Evolutionary conservation across 352 stramenopile genomes (phyloP), one percentile per base, ranked within the genome.

Genomic region (Pythium aristosporum): DNA sequence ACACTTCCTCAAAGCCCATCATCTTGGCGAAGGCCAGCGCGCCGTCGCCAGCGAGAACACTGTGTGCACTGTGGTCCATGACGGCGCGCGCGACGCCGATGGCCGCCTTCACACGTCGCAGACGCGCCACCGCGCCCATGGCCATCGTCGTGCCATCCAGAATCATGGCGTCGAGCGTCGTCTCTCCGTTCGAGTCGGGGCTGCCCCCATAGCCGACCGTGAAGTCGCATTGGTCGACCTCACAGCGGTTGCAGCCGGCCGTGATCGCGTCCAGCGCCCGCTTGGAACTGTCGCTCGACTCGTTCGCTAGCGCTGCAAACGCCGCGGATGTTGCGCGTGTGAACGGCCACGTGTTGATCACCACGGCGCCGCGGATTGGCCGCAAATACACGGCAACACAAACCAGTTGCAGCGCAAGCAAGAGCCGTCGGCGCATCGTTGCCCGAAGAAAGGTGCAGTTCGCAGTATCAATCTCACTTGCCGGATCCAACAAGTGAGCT

Each of bases 151-250:
- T 72, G 7, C 88, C 91, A 52, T 96, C 88, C 67, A 97, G 70
- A 58, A 97, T 93, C 88, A 97, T 97, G 7, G 91, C 88, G 57
- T 97, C 91, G 13, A 97, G 77, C 21, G 88, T 97, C 12, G 90
- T 96, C 63, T 96, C 86, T 5, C 89, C 91, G n/a, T 61, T 78
- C 2, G 79, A 82, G 61, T 97, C 89, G 0, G 91, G 89, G 50
- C 89, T 95, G 9, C 88, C 88, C 18, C 91, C 91, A 59, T 88
- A 97, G 1, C 91, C 91, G 54, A 97, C 89, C 0, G 86, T 96
- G 51, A 87, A 90, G 63, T 96, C 89, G 67, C 88, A 97, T 71
- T 96, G 89, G 48, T 95, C 81, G 28, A 89, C 63, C 63, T 95
- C 87, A 55, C 87, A 95, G 34, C 73, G 80, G 34, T 91, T 85